phyloP scores from a whole-genome alignment of 129 eudicot species.

The Helianthus annuus region DNA sequence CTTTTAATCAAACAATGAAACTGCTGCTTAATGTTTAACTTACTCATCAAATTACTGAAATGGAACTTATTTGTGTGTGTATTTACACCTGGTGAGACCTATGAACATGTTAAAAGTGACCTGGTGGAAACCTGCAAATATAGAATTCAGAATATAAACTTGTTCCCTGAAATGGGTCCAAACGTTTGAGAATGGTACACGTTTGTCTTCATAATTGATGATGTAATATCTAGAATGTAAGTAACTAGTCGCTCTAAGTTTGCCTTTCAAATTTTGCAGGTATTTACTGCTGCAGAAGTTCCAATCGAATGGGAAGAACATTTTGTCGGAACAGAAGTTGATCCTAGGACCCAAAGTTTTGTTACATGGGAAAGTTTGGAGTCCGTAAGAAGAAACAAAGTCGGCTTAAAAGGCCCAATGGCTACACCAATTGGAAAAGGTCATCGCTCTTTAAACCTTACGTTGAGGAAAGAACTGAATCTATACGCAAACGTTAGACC shows the following conservation, averaged over 20 bases:
- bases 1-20: too few relatives aligned
- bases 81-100: not conserved
- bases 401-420: conserved; percentile 97
- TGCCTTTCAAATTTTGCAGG: conserved; percentile 36
- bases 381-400: conserved; percentile 77
- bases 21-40: too few relatives aligned
- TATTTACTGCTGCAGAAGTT: conserved; percentile 76
- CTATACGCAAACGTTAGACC: conserved; percentile 98
- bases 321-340: conserved; percentile 81
- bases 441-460: conserved; percentile 95
- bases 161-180: not conserved
- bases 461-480: conserved; percentile 91
- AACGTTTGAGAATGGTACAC: not conserved
- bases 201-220: not conserved
- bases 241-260: not conserved
- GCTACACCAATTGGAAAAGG: conserved; percentile 99
- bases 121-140: too few relatives aligned
- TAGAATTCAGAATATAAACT: not conserved
- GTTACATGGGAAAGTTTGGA: conserved; percentile 98
- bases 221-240: not conserved
- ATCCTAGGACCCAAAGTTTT: conserved; percentile 96
- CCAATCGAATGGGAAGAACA: conserved; percentile 99
- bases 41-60: too few relatives aligned
- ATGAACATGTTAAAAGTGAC: conserved; percentile 12
- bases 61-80: not conserved